phyloP scores from a whole-genome alignment of 225 moss, liverwort and hornwort genomes.

The Asterella californica region DNA sequence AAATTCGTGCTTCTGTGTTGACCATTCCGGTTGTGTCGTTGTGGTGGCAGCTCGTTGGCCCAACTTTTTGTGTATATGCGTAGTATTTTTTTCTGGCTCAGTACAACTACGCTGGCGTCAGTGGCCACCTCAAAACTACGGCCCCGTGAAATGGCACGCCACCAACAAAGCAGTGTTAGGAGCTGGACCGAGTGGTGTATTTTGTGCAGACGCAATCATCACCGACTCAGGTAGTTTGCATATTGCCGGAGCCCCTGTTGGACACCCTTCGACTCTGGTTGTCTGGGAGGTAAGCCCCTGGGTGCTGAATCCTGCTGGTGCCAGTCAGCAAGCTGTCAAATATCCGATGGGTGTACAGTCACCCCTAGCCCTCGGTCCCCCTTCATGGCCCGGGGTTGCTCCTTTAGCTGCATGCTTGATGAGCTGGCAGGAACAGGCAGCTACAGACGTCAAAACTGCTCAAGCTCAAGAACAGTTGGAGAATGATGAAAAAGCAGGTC shows the following conservation, averaged over 20 bases:
- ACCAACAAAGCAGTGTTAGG: constrained; percentile 89
- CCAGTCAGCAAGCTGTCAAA: constrained; percentile 61
- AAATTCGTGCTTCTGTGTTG: neutral
- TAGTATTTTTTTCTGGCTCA: constrained; percentile 78
- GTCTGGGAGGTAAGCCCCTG: constrained; percentile 93
- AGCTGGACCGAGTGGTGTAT: constrained; percentile 92
- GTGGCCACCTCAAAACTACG: constrained; percentile 53
- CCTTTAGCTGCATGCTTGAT: constrained; percentile 83
- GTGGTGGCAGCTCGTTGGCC: constrained; percentile 84
- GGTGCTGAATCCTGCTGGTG: constrained; percentile 52
- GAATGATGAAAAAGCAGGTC: constrained; percentile 64
- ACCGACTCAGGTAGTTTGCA: constrained; percentile 72
- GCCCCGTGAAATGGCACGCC: constrained; percentile 65
- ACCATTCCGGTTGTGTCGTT: neutral
- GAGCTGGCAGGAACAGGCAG: constrained; percentile 80
- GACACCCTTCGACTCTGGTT: constrained; percentile 90
- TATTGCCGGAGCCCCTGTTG: constrained; percentile 88
- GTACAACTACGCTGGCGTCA: constrained; percentile 97
- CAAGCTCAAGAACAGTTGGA: constrained; percentile 45
- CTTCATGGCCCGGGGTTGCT: constrained; percentile 78
- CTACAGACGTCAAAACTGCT: constrained; percentile 39
- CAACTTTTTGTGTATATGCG: constrained; percentile 83
- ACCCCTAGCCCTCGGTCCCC: constrained; percentile 56
- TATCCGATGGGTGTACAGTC: constrained; percentile 64
- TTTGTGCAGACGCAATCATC: constrained; percentile 73